phyloP scores from a whole-genome alignment of 805 yeast genomes.

The Ogataea saltuana region DNA sequence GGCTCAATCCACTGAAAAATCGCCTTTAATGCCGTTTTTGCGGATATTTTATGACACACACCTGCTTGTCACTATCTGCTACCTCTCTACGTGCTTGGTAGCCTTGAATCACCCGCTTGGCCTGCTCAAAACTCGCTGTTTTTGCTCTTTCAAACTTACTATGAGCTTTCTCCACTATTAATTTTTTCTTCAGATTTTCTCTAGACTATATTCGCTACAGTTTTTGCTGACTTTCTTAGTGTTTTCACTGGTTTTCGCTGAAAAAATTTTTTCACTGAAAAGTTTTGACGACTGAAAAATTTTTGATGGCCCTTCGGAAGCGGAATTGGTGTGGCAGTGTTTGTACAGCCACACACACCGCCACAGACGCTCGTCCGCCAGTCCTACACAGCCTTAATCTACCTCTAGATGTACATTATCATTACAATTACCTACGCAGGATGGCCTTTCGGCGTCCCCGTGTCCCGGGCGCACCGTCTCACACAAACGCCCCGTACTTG shows the following conservation, averaged over 20 bases:
- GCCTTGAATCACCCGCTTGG: slow-evolving; percentile 1
- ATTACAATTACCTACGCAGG: too few species aligned
- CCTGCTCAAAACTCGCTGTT: neutral
- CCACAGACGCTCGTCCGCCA: neutral
- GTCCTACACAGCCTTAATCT: neutral
- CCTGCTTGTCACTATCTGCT: slow-evolving; percentile 4
- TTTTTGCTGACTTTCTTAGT: slow-evolving; percentile 13
- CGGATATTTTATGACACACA: neutral
- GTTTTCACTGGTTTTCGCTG: slow-evolving; percentile 17
- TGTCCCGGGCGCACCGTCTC: too few species aligned
- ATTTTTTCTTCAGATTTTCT: slow-evolving; percentile 6
- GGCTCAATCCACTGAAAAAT: slow-evolving; percentile 3
- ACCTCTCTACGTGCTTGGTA: slow-evolving; percentile 3
- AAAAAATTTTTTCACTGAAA: slow-evolving; percentile 15
- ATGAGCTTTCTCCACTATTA: slow-evolving; percentile 1
- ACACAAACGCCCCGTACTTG: slow-evolving; percentile 19
- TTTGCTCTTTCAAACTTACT: slow-evolving; percentile 3
- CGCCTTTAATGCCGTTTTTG: neutral
- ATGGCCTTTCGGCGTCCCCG: too few species aligned
- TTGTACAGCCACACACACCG: neutral
- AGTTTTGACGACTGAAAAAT: slow-evolving; percentile 1
- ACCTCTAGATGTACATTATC: too few species aligned
- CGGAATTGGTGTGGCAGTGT: neutral
- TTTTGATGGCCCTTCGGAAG: neutral
- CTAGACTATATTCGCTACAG: neutral